These are phyloP conservation scores for Acanthamoeba sp. DNA, from an alignment of 208 protist genomes.

Conservation along the genomic window DNA sequence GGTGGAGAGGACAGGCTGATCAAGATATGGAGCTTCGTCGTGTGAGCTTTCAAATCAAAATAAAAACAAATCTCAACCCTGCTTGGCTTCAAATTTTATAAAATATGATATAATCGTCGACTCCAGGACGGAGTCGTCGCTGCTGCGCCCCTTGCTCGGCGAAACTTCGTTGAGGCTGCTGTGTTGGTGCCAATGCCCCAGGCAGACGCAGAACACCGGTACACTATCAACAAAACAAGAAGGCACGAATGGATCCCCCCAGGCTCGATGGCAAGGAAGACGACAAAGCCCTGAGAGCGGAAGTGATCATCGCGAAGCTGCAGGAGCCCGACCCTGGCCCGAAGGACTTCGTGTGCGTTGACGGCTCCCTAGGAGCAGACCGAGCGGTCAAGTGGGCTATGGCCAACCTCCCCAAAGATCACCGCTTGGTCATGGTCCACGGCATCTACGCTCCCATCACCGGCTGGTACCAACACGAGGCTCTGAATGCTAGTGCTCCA, in stretches of 20 bases:
- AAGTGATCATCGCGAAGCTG: neutral
- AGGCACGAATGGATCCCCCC: neutral
- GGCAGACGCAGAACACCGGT: neutral
- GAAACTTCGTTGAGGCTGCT: neutral
- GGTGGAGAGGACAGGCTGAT: conserved; percentile 20
- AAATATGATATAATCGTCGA: neutral
- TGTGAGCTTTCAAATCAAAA: neutral
- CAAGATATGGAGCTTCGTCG: conserved; percentile 53
- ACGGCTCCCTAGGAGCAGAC: neutral
- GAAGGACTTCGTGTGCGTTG: conserved; percentile 32
- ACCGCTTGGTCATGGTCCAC: conserved; percentile 52
- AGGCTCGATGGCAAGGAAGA: conserved; percentile 22
- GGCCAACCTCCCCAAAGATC: conserved; percentile 2
- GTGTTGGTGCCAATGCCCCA: neutral
- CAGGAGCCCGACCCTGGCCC: neutral
- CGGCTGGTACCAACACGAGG: conserved; percentile 23
- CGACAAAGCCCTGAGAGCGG: neutral
- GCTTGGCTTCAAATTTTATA: too few relatives aligned
- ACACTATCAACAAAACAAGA: neutral
- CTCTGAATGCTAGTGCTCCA: too few relatives aligned
- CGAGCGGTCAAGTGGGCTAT: neutral
- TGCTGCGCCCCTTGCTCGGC: neutral
- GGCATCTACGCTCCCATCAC: conserved; percentile 25
- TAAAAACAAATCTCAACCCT: too few relatives aligned
- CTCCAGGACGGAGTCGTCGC: neutral